A percentile compares a stretch with the other conserved stretches of the same genome.
Evolutionary conservation across 2,329 filamentous ascomycete species (phyloP).

Genomic region (Trichoderma lentiforme): DNA sequence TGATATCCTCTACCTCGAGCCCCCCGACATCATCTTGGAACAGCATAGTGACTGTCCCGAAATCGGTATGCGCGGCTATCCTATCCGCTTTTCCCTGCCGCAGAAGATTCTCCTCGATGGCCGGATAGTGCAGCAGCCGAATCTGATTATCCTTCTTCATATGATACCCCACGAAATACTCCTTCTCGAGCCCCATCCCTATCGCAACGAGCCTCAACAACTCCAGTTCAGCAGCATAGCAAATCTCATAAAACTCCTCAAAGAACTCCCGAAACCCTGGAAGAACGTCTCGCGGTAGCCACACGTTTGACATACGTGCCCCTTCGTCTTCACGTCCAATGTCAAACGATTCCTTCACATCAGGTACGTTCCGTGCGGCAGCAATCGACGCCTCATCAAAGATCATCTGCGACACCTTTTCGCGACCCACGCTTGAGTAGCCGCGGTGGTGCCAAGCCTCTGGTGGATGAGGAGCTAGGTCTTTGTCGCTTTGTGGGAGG

Average conservation of each 20-base stretch:
- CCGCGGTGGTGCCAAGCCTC: constrained; percentile 34
- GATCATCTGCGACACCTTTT: constrained; percentile 33
- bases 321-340: constrained; percentile 34
- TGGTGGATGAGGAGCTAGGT: constrained; percentile 29
- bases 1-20: constrained; percentile 43
- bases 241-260: constrained; percentile 62
- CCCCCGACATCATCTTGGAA: constrained; percentile 46
- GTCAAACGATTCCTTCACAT: constrained; percentile 40
- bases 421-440: constrained; percentile 32
- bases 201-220: constrained; percentile 75
- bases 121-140: constrained; percentile 53
- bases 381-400: constrained; percentile 27
- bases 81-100: constrained; percentile 24
- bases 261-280: constrained; percentile 25
- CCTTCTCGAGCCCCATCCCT: constrained; percentile 63
- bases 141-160: constrained; percentile 54
- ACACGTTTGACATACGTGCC: constrained; percentile 24
- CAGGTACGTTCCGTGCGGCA: constrained; percentile 29
- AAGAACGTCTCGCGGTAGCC: constrained; percentile 23
- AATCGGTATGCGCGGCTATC: constrained; percentile 33
- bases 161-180: constrained; percentile 66
- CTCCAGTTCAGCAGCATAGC: constrained; percentile 66
- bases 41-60: constrained; percentile 44
- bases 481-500: constrained; percentile 29
- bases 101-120: constrained; percentile 29